These are phyloP conservation scores for Verticillium nonalfalfae DNA, from an alignment of 2,329 filamentous ascomycete species.

Conservation along the genomic window DNA sequence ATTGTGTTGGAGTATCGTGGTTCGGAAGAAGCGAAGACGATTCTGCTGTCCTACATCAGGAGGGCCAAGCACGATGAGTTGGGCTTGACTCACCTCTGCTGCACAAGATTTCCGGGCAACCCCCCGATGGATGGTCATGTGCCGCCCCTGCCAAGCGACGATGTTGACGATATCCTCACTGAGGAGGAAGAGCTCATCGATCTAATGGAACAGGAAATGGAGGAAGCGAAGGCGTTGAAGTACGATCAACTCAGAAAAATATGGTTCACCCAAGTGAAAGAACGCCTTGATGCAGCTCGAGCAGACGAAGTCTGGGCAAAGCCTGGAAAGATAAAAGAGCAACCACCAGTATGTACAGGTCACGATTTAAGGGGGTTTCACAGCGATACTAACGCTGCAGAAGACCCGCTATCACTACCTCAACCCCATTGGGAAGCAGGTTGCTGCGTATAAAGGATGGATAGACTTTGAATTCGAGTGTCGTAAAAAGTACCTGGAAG, in stretches of 20 bases:
- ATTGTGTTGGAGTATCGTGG: no score
- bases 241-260: not conserved
- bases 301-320: no score
- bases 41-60: not conserved
- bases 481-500: no score
- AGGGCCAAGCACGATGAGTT: not conserved
- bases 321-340: no score
- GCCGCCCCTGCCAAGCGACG: not conserved
- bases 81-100: constrained; percentile 4
- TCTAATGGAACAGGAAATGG: not conserved
- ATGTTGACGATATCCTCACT: not conserved
- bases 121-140: no score
- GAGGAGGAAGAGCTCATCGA: not conserved
- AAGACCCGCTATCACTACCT: no score
- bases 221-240: not conserved
- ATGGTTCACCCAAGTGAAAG: not conserved
- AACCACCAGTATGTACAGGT: no score
- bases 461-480: no score
- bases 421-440: no score
- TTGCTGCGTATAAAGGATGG: no score
- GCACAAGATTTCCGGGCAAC: not conserved
- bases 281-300: not conserved
- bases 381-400: no score
- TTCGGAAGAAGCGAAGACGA: not conserved
- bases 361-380: no score